Conservation (phyloP, 2,329 filamentous ascomycete species). For the Colletotrichum chlorophyti region DNA sequence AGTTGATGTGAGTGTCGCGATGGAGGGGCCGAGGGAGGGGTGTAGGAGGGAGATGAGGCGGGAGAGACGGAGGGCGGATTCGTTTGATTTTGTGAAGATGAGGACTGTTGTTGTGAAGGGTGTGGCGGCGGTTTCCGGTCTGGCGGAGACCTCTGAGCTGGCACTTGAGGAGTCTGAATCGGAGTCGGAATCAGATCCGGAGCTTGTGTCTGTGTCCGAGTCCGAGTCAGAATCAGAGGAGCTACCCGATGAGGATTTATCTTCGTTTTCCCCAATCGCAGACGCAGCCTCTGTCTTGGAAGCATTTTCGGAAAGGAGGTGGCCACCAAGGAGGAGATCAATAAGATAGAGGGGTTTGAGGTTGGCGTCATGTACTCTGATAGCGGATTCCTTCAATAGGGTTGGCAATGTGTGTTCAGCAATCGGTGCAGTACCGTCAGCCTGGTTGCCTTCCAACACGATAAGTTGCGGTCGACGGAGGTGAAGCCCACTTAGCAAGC, state of each 20-base stretch:
- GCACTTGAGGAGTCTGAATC: slow-evolving; percentile 37
- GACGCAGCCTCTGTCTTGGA: slow-evolving; percentile 20
- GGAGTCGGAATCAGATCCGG: slow-evolving; percentile 42
- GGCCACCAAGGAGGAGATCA: slow-evolving; percentile 69
- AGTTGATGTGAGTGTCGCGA: slow-evolving; percentile 79
- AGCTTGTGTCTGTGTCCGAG: slow-evolving; percentile 36
- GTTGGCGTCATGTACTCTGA: slow-evolving; percentile 72
- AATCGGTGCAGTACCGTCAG: slow-evolving; percentile 45
- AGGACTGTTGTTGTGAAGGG: slow-evolving; percentile 60
- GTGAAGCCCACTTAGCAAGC: slow-evolving; percentile 76
- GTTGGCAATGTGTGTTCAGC: slow-evolving; percentile 65
- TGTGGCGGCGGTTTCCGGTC: slow-evolving; percentile 5
- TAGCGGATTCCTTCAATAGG: slow-evolving; percentile 67
- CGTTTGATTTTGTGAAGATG: slow-evolving; percentile 91
- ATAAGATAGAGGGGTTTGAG: slow-evolving; percentile 88
- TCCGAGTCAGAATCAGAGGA: slow-evolving; percentile 43
- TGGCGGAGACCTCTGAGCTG: slow-evolving; percentile 21
- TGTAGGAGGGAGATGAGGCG: slow-evolving; percentile 76
- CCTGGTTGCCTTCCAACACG: slow-evolving; percentile 67
- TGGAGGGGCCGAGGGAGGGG: slow-evolving; percentile 60
- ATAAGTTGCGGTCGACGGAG: slow-evolving; percentile 78
- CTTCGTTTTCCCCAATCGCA: slow-evolving; percentile 35
- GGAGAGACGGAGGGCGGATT: slow-evolving; percentile 84
- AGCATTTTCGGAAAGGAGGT: slow-evolving; percentile 44
- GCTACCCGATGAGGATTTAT: slow-evolving; percentile 33